Percentiles rank a stretch among this genome's conserved stretches.
These are phyloP conservation scores for Rhododendron williamsianum DNA, from an alignment of 148 eudicot species.

Conservation along the genomic window DNA sequence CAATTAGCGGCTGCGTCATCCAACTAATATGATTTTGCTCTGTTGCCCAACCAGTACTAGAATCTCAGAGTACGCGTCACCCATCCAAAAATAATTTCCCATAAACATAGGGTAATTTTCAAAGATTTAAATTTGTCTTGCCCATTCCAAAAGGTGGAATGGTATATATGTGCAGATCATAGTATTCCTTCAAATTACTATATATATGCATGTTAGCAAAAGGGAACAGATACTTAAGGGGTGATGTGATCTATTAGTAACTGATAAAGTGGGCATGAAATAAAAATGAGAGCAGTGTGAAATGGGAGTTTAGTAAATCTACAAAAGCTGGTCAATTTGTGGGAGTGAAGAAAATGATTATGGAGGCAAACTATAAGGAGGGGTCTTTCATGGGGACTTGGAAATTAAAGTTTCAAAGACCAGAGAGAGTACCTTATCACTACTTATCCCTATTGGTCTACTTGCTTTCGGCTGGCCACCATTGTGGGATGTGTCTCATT, in stretches of 20 bases:
- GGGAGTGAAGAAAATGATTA: background rate
- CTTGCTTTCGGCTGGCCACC: constrained; percentile 3
- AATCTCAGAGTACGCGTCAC: background rate
- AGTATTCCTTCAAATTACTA: background rate
- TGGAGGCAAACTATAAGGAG: background rate
- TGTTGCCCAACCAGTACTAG: background rate
- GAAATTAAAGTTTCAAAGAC: background rate
- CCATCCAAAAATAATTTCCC: background rate
- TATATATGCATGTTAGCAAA: background rate
- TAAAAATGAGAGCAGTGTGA: background rate
- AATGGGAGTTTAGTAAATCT: background rate
- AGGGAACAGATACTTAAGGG: background rate
- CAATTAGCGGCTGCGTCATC: no score
- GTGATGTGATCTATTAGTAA: background rate
- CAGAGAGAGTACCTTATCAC: constrained; percentile 7
- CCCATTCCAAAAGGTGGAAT: background rate
- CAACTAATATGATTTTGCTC: background rate
- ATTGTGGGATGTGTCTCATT: constrained; percentile 9
- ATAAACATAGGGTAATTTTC: background rate
- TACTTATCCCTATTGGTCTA: constrained; percentile 6
- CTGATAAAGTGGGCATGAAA: background rate
- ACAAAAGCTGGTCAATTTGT: background rate
- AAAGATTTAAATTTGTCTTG: background rate
- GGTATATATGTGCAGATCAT: background rate
- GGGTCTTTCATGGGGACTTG: constrained; percentile 14